Evolutionary conservation across 2,329 filamentous ascomycete genomes (phyloP), one percentile per base, ranked within the genome.

Genomic region (Aspergillus latus): DNA sequence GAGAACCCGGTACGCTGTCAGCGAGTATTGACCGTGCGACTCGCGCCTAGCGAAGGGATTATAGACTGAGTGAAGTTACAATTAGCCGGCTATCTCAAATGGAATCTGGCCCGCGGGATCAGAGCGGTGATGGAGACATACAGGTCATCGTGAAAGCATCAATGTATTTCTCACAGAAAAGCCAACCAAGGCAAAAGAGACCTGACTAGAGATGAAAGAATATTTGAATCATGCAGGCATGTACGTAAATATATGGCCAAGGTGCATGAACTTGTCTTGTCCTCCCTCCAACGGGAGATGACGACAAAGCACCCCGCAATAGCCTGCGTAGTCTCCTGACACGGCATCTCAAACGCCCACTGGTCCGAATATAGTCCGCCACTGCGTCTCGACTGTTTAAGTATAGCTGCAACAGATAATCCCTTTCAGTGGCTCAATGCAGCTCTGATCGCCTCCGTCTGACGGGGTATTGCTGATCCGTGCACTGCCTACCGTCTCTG

Each of bases 11-110:
- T 94, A 94, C 36, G 84, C 80, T 62, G 84, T 78, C 65, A 96
- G 78, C 49, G 85, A 80, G 59, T 78, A 77, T 30, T 76, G 73
- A 59, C 80, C 80, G 69, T 90, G 86, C 15, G 83, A 80, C 58
- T 92, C 88, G 66, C 85, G 85, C 73, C 82, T 86, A 58, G 82
- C 78, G 76, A 94, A 94, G 29, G 90, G 90, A 72, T 94, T 94
- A 26, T 64, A 52, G 16, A 59, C 64, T 49, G 11, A 21, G 15
- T 21, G 21, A 9, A 21, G 32, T 16, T 39, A n/a, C 43, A 45
- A 46, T 16, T 21, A 40, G 26, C 21, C 10, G 13, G 16, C 39
- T 37, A 37, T 5, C n/a, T 13, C 11, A 13, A 5, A 13, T 21
- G 21, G 34, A 13, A 13, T 13, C 11, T 37, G 5, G n/a, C 11